Percentiles rank a stretch among this genome's conserved stretches.
Conservation (phyloP, 139 green algal genomes). For the Zygnema cylindricum region DNA sequence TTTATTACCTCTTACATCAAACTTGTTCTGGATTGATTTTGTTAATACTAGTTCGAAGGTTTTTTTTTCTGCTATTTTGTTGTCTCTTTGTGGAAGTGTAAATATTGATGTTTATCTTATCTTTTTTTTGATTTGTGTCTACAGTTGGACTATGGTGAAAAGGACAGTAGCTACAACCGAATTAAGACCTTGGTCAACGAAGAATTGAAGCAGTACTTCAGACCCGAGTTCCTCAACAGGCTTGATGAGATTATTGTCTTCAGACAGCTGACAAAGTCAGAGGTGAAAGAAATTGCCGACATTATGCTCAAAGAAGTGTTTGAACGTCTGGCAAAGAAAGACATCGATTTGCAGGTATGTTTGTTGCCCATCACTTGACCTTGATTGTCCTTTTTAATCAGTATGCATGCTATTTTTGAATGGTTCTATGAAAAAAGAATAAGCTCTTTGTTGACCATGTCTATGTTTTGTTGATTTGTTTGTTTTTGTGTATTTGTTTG, state of each 20-base stretch:
- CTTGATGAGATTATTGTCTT: constrained; percentile 99
- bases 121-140: neutral
- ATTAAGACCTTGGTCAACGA: constrained; percentile 99
- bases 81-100: constrained; percentile 15
- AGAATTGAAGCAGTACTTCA: constrained; percentile 99
- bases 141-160: constrained; percentile 69
- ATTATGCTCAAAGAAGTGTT: constrained; percentile 99
- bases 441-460: too few relatives aligned
- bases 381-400: too few relatives aligned
- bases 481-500: too few relatives aligned
- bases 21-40: too few relatives aligned
- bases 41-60: too few relatives aligned
- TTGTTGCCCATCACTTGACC: neutral
- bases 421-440: too few relatives aligned
- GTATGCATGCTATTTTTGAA: too few relatives aligned
- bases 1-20: too few relatives aligned
- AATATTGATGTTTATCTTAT: neutral
- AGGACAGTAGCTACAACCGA: constrained; percentile 84
- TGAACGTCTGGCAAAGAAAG: constrained; percentile 91
- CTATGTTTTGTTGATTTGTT: too few relatives aligned
- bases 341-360: constrained; percentile 74
- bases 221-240: constrained; percentile 97
- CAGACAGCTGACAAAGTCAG: constrained; percentile 97
- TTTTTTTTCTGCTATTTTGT: too few relatives aligned
- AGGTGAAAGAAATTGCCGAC: constrained; percentile 98